These are phyloP conservation scores for Candolleomyces aberdarensis DNA, from an alignment of 768 basidiomycete species.

Conservation along the genomic window DNA sequence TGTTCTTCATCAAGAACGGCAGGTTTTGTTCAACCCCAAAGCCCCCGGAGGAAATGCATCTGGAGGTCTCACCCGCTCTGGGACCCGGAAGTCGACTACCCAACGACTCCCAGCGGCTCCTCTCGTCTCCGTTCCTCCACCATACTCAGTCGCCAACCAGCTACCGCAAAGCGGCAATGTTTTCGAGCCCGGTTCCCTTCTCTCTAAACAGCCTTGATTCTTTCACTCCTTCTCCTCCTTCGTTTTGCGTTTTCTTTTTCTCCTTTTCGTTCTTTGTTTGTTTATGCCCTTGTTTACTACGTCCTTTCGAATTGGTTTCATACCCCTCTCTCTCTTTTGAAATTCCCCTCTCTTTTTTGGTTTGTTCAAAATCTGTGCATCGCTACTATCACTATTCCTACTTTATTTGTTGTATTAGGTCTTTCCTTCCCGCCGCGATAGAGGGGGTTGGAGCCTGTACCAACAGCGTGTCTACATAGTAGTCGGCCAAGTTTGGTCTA, in stretches of 20 bases:
- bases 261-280: too few species aligned
- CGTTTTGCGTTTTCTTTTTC: neutral
- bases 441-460: neutral
- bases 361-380: neutral
- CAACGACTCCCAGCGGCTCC: constrained; percentile 28
- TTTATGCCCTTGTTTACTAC: too few species aligned
- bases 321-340: too few species aligned
- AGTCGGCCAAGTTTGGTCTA: neutral
- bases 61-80: constrained; percentile 33
- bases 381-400: neutral
- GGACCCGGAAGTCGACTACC: constrained; percentile 24
- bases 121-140: constrained; percentile 40
- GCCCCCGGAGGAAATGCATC: constrained; percentile 24
- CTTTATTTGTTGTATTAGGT: neutral
- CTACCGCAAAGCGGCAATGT: constrained; percentile 29
- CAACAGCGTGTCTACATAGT: neutral
- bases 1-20: constrained; percentile 76
- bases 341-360: neutral
- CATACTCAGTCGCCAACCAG: constrained; percentile 7
- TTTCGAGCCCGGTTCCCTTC: constrained; percentile 76
- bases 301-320: too few species aligned
- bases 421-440: neutral
- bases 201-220: constrained; percentile 42
- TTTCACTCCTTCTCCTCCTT: neutral
- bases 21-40: constrained; percentile 55